These are phyloP conservation scores for Solanum neorickii DNA, from an alignment of 257 asterid species.

Conservation along the genomic window DNA sequence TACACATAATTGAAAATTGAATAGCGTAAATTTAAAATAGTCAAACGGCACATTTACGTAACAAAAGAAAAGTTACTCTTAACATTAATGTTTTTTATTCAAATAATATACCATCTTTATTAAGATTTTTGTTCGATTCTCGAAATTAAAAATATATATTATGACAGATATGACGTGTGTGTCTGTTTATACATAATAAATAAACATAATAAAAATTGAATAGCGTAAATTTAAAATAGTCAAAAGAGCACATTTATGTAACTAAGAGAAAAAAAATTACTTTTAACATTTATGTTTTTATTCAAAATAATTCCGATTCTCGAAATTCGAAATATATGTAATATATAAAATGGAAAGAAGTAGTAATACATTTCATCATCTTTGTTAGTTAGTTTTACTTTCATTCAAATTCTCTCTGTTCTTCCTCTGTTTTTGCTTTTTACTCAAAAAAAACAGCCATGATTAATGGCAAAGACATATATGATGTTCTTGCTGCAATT, in stretches of 20 bases:
- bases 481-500: conserved; percentile 76
- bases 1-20: no score
- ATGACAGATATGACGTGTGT: background rate
- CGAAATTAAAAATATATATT: no score
- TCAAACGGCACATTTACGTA: no score
- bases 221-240: no score
- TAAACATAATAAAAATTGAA: no score
- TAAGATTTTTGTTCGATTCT: no score
- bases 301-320: background rate
- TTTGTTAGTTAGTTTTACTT: background rate
- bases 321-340: background rate
- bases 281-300: no score
- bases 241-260: no score
- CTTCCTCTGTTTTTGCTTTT: background rate
- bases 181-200: no score
- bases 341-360: background rate
- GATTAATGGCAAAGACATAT: conserved; percentile 77
- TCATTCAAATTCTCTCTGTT: background rate
- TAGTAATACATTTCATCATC: background rate
- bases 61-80: no score
- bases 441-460: conserved; percentile 4
- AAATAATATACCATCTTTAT: background rate
- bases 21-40: background rate
- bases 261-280: no score
- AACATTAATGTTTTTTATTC: background rate